A percentile compares a stretch with the other conserved stretches of the same genome.
Conservation (phyloP, 1,139 yeast species). For the Yarrowia galli region DNA sequence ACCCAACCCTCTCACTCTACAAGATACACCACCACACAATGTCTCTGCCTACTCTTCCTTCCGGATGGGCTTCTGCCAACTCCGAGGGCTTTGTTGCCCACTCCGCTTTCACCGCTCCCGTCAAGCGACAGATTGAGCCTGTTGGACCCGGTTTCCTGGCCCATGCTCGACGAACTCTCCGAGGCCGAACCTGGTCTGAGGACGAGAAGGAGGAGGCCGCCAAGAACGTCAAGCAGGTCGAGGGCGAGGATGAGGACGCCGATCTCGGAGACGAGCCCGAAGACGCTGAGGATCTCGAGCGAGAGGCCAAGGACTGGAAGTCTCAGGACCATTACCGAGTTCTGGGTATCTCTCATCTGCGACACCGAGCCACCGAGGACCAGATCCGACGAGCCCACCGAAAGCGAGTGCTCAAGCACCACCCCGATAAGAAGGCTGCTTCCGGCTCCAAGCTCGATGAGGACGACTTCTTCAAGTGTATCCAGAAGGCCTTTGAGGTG, state of each 20-base stretch:
- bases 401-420: slow-evolving; percentile 94
- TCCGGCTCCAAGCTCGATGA: slow-evolving; percentile 91
- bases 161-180: slow-evolving; percentile 93
- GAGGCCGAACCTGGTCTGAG: slow-evolving; percentile 99
- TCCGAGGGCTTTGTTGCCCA: slow-evolving; percentile 48
- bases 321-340: slow-evolving; percentile 95
- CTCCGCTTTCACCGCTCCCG: slow-evolving; percentile 63
- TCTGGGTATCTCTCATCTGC: slow-evolving; percentile 87
- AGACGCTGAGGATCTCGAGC: slow-evolving; percentile 70
- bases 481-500: slow-evolving; percentile 94
- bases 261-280: slow-evolving; percentile 82
- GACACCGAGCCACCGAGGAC: slow-evolving; percentile 90
- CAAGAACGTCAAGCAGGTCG: slow-evolving; percentile 78
- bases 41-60: slow-evolving; percentile 46
- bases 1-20: background rate
- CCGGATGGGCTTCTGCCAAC: slow-evolving; percentile 47
- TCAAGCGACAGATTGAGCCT: slow-evolving; percentile 91
- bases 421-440: slow-evolving; percentile 95
- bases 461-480: slow-evolving; percentile 96
- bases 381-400: slow-evolving; percentile 97
- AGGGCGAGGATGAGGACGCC: slow-evolving; percentile 76
- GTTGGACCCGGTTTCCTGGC: slow-evolving; percentile 96
- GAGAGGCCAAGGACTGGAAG: slow-evolving; percentile 99
- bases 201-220: slow-evolving; percentile 94
- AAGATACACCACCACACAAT: slow-evolving; percentile 39